These are phyloP conservation scores for Dryadomyces quercus-mongolicae DNA, from an alignment of 2,329 filamentous ascomycete species.

Conservation along the genomic window DNA sequence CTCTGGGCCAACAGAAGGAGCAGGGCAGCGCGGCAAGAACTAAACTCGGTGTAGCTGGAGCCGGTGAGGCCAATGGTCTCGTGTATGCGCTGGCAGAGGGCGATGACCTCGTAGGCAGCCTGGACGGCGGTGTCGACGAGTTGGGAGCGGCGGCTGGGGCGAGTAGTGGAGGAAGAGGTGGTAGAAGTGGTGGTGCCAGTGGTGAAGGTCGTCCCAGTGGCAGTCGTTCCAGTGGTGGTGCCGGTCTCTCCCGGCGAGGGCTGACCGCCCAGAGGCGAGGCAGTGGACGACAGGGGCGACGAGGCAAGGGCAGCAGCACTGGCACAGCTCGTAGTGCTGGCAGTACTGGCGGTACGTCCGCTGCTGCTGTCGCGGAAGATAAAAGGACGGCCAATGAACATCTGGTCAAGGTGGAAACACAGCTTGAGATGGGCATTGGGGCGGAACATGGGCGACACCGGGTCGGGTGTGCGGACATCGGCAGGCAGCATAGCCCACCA, in stretches of 20 bases:
- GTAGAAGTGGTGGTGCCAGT: neutral
- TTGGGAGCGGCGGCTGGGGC: conserved; percentile 7
- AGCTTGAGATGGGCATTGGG: conserved; percentile 37
- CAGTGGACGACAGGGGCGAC: neutral
- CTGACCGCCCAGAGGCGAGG: neutral
- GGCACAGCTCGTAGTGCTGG: neutral
- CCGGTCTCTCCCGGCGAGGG: neutral
- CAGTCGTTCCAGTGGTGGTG: neutral
- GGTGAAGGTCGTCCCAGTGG: neutral
- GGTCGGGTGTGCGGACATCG: conserved; percentile 26
- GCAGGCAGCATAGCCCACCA: conserved; percentile 28
- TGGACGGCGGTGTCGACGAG: conserved; percentile 41
- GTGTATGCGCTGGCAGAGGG: conserved; percentile 35
- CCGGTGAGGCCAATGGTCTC: conserved; percentile 39
- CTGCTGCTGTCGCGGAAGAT: conserved; percentile 24
- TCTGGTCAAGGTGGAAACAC: conserved; percentile 38
- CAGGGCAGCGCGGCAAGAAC: conserved; percentile 39
- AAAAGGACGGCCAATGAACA: conserved; percentile 42
- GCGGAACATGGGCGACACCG: conserved; percentile 28
- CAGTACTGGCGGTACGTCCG: neutral
- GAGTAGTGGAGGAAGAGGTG: neutral
- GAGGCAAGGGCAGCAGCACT: conserved; percentile 8
- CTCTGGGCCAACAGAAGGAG: conserved; percentile 25
- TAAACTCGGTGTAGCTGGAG: conserved; percentile 44
- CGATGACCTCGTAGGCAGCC: conserved; percentile 36